Conservation (phyloP, 768 basidiomycete species). For the Leccinum broughii region DNA sequence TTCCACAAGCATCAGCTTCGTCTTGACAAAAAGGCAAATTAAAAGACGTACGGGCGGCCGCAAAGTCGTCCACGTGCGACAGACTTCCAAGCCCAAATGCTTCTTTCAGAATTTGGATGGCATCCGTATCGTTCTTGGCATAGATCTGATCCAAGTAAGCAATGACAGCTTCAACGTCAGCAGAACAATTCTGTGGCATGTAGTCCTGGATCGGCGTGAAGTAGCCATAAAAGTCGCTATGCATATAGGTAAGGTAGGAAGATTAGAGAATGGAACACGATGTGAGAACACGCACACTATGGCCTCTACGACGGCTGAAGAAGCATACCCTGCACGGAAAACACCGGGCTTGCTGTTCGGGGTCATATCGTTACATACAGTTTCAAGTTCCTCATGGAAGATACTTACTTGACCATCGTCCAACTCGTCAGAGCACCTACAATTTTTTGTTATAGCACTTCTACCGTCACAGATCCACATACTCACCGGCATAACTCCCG, state of each 20-base stretch:
- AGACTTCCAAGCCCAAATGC: neutral
- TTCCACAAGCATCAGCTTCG: constrained; percentile 10
- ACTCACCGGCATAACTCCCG: constrained; percentile 42
- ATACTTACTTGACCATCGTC: constrained; percentile 65
- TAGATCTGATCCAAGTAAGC: neutral
- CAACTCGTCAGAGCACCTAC: constrained; percentile 52
- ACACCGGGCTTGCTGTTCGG: constrained; percentile 37
- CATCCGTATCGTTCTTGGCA: constrained; percentile 31
- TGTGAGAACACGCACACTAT: constrained; percentile 36
- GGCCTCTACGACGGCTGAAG: constrained; percentile 48
- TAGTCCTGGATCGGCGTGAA: neutral
- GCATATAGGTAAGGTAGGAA: neutral
- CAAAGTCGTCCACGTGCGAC: neutral
- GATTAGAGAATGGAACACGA: neutral
- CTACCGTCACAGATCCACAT: neutral
- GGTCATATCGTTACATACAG: neutral
- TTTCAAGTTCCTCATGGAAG: neutral
- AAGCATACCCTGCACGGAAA: constrained; percentile 46
- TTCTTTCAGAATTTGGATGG: neutral
- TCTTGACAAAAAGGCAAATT: neutral
- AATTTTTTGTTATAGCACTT: neutral
- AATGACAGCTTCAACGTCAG: neutral
- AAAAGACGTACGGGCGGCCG: neutral
- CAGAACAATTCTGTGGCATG: neutral
- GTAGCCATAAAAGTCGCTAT: neutral